Percentiles rank a stretch among this genome's conserved stretches.
These are phyloP conservation scores for Linnemannia schmuckeri DNA, from an alignment of 192 early-diverging fungal genomes.

Conservation along the genomic window DNA sequence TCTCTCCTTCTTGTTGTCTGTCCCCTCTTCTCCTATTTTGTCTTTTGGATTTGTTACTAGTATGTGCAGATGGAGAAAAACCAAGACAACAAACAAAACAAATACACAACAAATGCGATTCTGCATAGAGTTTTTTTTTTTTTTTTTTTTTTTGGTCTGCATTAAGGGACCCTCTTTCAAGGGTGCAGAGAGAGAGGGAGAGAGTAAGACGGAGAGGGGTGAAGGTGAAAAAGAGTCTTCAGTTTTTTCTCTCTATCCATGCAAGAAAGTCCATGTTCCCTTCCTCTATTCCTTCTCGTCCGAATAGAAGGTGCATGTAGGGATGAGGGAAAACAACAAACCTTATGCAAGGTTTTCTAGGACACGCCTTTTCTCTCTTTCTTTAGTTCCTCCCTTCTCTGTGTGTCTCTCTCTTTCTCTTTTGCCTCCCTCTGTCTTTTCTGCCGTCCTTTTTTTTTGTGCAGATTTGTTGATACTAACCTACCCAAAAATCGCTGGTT, in stretches of 20 bases:
- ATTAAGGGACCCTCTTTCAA: not conserved
- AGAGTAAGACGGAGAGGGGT: not conserved
- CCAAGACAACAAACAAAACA: not conserved
- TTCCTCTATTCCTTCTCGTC: not conserved
- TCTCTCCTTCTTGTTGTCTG: too few species aligned
- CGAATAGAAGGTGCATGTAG: not conserved
- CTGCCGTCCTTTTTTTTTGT: not conserved
- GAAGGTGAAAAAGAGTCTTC: not conserved
- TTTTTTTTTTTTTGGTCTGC: slow-evolving; percentile 7
- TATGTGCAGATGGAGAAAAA: not conserved
- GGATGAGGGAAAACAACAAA: not conserved
- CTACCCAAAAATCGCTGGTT: not conserved
- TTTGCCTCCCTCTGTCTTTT: not conserved
- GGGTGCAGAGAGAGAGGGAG: not conserved
- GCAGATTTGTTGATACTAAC: not conserved
- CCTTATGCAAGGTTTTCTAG: slow-evolving; percentile 4
- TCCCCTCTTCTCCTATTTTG: too few species aligned
- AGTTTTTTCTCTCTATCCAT: not conserved
- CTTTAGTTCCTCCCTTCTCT: not conserved
- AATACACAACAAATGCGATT: not conserved
- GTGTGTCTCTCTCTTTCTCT: not conserved
- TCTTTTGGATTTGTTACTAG: not conserved
- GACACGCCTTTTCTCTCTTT: not conserved
- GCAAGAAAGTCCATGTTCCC: not conserved
- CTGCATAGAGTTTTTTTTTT: not conserved